phyloP scores from a whole-genome alignment of 1,284 basidiomycete species.

The Ustilago trichophora region DNA sequence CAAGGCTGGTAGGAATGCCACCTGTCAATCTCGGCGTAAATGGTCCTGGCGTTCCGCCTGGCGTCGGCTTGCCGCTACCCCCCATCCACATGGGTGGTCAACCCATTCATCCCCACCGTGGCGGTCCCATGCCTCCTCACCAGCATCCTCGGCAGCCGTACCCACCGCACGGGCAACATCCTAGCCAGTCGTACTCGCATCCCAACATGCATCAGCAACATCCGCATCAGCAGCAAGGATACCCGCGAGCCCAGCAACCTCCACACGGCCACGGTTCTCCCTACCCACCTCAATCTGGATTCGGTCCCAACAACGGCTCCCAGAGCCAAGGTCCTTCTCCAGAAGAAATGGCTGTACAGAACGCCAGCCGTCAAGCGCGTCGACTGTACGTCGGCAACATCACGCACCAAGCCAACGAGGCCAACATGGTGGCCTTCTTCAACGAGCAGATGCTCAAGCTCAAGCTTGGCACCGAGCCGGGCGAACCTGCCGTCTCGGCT shows the following conservation, averaged over 20 bases:
- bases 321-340: conserved; percentile 14
- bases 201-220: conserved; percentile 4
- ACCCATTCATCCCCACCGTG: conserved; percentile 29
- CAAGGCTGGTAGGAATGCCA: conserved; percentile 74
- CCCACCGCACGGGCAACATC: conserved; percentile 3
- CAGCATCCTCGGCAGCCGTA: conserved; percentile 21
- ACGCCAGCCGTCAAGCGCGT: conserved; percentile 78
- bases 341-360: conserved; percentile 24
- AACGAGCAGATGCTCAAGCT: conserved; percentile 90
- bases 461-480: conserved; percentile 70
- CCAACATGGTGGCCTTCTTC: conserved; percentile 89
- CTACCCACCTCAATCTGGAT: conserved; percentile 5
- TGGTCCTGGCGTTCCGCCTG: conserved; percentile 42
- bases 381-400: conserved; percentile 96
- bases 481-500: conserved; percentile 86
- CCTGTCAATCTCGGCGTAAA: conserved; percentile 41
- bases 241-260: conserved; percentile 5
- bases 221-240: conserved; percentile 7
- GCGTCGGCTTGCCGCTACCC: conserved; percentile 70
- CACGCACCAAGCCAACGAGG: conserved; percentile 87
- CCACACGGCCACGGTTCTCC: conserved; percentile 19
- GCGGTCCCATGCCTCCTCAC: conserved; percentile 18
- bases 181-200: conserved; percentile 4
- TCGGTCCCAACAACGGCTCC: conserved; percentile 8
- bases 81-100: conserved; percentile 73